These are phyloP conservation scores for Penicillium janthinellum DNA, from an alignment of 2,329 filamentous ascomycete species.

Conservation along the genomic window DNA sequence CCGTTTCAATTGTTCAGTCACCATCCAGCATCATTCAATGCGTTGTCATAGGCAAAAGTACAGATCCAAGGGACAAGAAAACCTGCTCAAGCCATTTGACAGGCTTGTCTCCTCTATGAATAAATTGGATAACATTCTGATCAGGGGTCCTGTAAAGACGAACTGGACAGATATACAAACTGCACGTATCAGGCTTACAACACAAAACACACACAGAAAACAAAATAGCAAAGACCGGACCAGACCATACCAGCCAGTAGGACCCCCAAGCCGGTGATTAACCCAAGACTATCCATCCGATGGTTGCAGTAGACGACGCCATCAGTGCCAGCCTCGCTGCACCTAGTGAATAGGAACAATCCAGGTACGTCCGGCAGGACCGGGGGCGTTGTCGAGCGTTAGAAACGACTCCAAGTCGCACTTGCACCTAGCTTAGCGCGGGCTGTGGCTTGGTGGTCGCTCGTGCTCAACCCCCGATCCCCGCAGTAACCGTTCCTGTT, in stretches of 20 bases:
- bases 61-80: not conserved
- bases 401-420: no score
- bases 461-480: not conserved
- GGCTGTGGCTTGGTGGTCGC: not conserved
- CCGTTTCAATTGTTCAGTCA: not conserved
- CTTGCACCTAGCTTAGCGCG: not conserved
- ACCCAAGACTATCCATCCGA: conserved; percentile 21
- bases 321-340: conserved; percentile 20
- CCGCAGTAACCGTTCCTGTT: not conserved
- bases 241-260: conserved; percentile 11
- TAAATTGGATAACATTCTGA: not conserved
- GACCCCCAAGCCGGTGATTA: conserved; percentile 21
- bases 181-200: conserved; percentile 7
- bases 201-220: not conserved
- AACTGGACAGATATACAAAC: not conserved
- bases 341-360: conserved; percentile 20
- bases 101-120: not conserved
- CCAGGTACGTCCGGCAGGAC: conserved; percentile 12
- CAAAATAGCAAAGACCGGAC: not conserved
- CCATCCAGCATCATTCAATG: not conserved
- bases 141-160: not conserved
- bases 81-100: not conserved
- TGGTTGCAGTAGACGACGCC: conserved; percentile 22
- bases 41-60: not conserved
- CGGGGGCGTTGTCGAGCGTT: not conserved